Percentiles rank a stretch among this genome's conserved stretches.
Evolutionary conservation across 345 rosid species (phyloP).

Genomic region (Erodium maritimum): DNA sequence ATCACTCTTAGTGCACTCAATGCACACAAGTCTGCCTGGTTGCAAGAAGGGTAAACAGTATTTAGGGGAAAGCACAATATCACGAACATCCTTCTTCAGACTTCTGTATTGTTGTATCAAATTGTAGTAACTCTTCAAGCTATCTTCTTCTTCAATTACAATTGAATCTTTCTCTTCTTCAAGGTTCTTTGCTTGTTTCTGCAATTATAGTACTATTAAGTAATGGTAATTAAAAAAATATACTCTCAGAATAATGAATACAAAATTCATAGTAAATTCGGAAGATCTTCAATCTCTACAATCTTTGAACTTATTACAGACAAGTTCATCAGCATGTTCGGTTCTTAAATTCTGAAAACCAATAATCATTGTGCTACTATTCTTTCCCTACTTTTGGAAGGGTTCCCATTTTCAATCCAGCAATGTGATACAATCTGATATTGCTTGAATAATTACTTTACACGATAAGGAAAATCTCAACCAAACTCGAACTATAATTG

Average conservation of each 20-base stretch:
- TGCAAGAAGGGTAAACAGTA: conserved; percentile 77
- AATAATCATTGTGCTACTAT: background rate
- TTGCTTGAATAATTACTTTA: background rate
- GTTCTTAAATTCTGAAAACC: background rate
- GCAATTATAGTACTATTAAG: conserved; percentile 14
- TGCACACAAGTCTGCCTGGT: conserved; percentile 64
- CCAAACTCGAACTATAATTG: background rate
- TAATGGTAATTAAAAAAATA: background rate
- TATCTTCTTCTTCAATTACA: conserved; percentile 88
- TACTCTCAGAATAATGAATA: background rate
- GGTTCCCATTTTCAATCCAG: too few relatives aligned
- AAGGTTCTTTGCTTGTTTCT: conserved; percentile 68
- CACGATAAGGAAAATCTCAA: background rate
- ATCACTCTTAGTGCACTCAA: conserved; percentile 42
- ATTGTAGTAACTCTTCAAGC: conserved; percentile 65
- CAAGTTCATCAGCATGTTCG: background rate
- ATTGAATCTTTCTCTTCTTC: conserved; percentile 86
- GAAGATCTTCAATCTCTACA: background rate
- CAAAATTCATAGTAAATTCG: background rate
- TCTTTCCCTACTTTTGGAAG: background rate
- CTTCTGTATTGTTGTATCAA: conserved; percentile 58
- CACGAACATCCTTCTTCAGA: conserved; percentile 66
- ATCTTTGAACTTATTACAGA: background rate
- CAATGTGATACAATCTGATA: too few relatives aligned
- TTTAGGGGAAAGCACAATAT: conserved; percentile 69